phyloP scores from a whole-genome alignment of 2,329 filamentous ascomycete genomes.

The Amphichorda felina region DNA sequence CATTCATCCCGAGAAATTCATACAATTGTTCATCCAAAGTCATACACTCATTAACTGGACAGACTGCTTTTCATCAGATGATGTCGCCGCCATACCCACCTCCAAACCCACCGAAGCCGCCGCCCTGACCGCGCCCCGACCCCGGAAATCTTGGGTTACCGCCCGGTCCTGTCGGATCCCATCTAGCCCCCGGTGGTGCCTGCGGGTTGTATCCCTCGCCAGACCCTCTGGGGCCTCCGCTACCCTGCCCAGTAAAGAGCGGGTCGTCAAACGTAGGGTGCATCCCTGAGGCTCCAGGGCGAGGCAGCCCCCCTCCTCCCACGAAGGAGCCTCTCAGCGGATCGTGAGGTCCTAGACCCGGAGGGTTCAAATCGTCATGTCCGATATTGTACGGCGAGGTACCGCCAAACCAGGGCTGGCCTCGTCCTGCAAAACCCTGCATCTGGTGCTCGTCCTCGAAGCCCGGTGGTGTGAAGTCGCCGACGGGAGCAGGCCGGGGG shows the following conservation, averaged over 20 bases:
- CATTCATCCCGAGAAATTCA: too few species aligned
- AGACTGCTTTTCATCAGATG: too few species aligned
- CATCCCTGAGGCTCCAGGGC: constrained; percentile 73
- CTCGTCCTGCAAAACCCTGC: constrained; percentile 39
- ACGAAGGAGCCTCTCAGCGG: constrained; percentile 60
- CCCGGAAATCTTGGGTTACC: constrained; percentile 34
- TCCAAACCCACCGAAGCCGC: constrained; percentile 24
- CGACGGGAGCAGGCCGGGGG: constrained; percentile 40
- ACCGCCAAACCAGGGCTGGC: constrained; percentile 23
- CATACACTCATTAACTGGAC: too few species aligned
- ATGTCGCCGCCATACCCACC: constrained; percentile 23
- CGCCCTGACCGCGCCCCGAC: constrained; percentile 22
- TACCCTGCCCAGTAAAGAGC: constrained; percentile 53
- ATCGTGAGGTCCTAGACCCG: constrained; percentile 74
- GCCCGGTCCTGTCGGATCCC: constrained; percentile 75
- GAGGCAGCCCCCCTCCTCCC: constrained; percentile 45
- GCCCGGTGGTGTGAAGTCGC: constrained; percentile 72
- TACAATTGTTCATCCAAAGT: too few species aligned
- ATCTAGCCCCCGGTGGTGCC: constrained; percentile 79
- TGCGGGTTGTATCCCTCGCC: constrained; percentile 42
- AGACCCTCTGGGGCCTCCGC: constrained; percentile 27
- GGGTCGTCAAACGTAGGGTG: constrained; percentile 92
- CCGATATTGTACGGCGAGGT: constrained; percentile 58
- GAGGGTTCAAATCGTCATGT: constrained; percentile 78
- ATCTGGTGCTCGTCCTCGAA: constrained; percentile 93